A percentile compares a stretch with the other conserved stretches of the same genome.
These are phyloP conservation scores for Talaromyces rugulosus DNA, from an alignment of 2,329 filamentous ascomycete species.

Conservation along the genomic window DNA sequence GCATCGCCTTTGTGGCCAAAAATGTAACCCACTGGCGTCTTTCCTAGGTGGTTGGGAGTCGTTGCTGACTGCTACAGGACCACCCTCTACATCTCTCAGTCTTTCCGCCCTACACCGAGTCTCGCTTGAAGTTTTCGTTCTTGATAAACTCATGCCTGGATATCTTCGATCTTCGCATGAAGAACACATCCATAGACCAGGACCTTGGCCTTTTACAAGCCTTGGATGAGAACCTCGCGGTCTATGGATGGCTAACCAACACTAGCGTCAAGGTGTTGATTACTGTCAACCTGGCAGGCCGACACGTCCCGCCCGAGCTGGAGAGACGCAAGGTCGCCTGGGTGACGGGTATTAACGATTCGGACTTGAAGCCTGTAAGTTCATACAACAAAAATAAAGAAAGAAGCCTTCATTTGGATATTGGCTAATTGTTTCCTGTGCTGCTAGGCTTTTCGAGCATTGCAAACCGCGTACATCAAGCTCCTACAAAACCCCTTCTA, in stretches of 20 bases:
- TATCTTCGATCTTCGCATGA: slow-evolving; percentile 82
- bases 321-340: slow-evolving; percentile 29
- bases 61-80: slow-evolving; percentile 58
- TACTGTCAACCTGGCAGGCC: slow-evolving; percentile 84
- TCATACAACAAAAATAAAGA: neutral
- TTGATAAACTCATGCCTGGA: slow-evolving; percentile 88
- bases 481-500: slow-evolving; percentile 94
- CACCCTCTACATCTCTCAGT: slow-evolving; percentile 91
- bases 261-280: slow-evolving; percentile 88
- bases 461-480: slow-evolving; percentile 88
- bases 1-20: slow-evolving; percentile 89
- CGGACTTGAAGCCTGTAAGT: slow-evolving; percentile 78
- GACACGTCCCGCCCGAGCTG: slow-evolving; percentile 41
- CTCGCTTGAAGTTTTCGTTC: slow-evolving; percentile 78
- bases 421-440: slow-evolving; percentile 10
- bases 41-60: neutral
- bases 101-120: slow-evolving; percentile 68
- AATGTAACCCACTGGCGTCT: slow-evolving; percentile 56
- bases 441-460: slow-evolving; percentile 71
- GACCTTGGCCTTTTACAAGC: slow-evolving; percentile 91
- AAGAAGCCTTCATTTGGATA: neutral
- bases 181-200: slow-evolving; percentile 68
- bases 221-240: slow-evolving; percentile 85
- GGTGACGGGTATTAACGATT: slow-evolving; percentile 69
- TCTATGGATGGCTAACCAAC: slow-evolving; percentile 96